phyloP scores from a whole-genome alignment of 2,329 filamentous ascomycete species.

The Phialophora tarda region DNA sequence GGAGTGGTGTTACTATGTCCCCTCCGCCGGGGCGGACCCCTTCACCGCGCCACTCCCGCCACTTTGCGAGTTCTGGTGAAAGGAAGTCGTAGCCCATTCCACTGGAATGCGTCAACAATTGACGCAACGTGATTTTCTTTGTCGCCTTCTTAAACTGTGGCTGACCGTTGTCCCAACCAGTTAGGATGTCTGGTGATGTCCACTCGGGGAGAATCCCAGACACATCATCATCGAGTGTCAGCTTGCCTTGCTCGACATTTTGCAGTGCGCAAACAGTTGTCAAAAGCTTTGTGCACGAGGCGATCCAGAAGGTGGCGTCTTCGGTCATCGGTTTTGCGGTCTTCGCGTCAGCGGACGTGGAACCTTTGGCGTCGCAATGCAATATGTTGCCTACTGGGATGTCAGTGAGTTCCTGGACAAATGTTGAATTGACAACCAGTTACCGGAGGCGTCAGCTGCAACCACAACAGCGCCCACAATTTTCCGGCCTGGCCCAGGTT shows the following conservation, averaged over 20 bases:
- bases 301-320: constrained; percentile 38
- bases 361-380: constrained; percentile 24
- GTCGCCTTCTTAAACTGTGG: constrained; percentile 41
- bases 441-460: constrained; percentile 31
- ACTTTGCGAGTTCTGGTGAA: constrained; percentile 27
- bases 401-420: neutral
- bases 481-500: constrained; percentile 23
- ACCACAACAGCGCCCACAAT: constrained; percentile 29
- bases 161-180: constrained; percentile 50
- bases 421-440: neutral
- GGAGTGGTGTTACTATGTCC: constrained; percentile 14
- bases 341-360: constrained; percentile 22
- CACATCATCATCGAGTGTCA: constrained; percentile 56
- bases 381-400: constrained; percentile 21
- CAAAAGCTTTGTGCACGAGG: constrained; percentile 53
- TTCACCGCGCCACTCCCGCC: constrained; percentile 26
- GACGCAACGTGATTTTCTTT: constrained; percentile 35
- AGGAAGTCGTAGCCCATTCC: constrained; percentile 35
- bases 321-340: constrained; percentile 29
- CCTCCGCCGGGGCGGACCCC: neutral
- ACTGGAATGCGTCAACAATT: constrained; percentile 35
- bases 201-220: constrained; percentile 56
- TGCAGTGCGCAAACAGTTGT: constrained; percentile 61
- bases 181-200: constrained; percentile 55
- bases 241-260: constrained; percentile 59